Evolutionary conservation across 2,329 filamentous ascomycete species (phyloP).

Genomic region (Aspergillus alliaceus): DNA sequence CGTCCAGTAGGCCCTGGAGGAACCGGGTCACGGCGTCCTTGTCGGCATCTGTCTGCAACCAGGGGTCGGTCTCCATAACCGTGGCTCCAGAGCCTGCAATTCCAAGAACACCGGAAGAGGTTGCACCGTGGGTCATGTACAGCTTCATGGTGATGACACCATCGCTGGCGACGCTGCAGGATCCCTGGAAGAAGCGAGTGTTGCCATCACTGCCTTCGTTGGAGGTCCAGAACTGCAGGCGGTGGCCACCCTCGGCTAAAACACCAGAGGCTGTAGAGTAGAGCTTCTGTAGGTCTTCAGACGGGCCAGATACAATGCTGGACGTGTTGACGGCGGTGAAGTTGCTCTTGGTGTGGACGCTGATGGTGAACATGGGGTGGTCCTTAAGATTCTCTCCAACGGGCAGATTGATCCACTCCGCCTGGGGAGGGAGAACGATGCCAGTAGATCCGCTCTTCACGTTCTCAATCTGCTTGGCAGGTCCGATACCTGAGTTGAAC

Average conservation of each 20-base stretch:
- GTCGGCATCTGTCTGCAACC: conserved; percentile 16
- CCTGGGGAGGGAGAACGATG: conserved; percentile 36
- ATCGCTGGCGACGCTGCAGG: conserved; percentile 14
- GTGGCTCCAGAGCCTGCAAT: conserved; percentile 15
- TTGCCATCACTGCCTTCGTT: conserved; percentile 16
- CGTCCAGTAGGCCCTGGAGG: conserved; percentile 12
- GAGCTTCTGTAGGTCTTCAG: conserved; percentile 5
- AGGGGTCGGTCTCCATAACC: conserved; percentile 13
- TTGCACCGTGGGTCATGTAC: conserved; percentile 22
- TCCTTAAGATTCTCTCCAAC: conserved; percentile 52
- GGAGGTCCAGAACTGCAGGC: conserved; percentile 24
- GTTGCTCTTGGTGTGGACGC: conserved; percentile 16
- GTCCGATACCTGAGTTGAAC: conserved; percentile 67
- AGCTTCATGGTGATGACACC: conserved; percentile 19
- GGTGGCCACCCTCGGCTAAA: conserved; percentile 19
- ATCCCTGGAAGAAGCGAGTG: conserved; percentile 23
- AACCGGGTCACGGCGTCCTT: conserved; percentile 14
- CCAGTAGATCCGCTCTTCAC: conserved; percentile 47
- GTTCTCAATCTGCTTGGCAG: conserved; percentile 46
- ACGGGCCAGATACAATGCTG: conserved; percentile 9
- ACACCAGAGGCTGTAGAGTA: conserved; percentile 14
- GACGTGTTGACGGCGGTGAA: conserved; percentile 19
- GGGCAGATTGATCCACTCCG: conserved; percentile 50
- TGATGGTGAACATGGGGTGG: conserved; percentile 25
- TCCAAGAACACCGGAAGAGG: conserved; percentile 18